Conservation (phyloP, 2,329 filamentous ascomycete genomes). For the Paradendryphiella salina region DNA sequence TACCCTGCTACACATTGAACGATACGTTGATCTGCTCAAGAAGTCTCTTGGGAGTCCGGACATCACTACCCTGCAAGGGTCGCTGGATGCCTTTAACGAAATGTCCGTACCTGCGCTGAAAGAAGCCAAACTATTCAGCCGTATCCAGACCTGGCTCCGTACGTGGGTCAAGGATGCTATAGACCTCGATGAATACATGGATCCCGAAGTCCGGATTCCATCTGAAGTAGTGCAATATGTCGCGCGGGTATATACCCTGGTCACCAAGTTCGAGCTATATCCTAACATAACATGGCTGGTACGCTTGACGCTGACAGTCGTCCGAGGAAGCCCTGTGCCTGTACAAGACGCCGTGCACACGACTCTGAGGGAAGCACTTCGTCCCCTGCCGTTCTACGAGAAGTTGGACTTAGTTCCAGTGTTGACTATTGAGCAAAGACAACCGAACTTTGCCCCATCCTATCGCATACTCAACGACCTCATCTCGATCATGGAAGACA, state of each 20-base stretch:
- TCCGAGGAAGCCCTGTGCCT: conserved; percentile 19
- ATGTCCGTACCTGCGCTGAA: conserved; percentile 23
- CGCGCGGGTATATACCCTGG: conserved; percentile 24
- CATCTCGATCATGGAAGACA: conserved; percentile 37
- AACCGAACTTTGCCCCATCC: conserved; percentile 14
- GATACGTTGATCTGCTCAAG: conserved; percentile 30
- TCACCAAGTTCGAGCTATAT: conserved; percentile 34
- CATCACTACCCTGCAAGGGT: conserved; percentile 14
- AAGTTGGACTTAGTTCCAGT: conserved; percentile 27
- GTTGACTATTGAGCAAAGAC: conserved; percentile 18
- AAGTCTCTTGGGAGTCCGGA: conserved; percentile 23
- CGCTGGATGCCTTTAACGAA: conserved; percentile 38
- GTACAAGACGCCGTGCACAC: conserved; percentile 14
- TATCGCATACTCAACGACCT: conserved; percentile 34
- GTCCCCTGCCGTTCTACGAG: conserved; percentile 18
- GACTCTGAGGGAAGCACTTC: conserved; percentile 24
- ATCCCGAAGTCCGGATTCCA: conserved; percentile 9
- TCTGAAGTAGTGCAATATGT: conserved; percentile 22
- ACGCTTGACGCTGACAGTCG: conserved; percentile 26
- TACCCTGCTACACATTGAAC: conserved; percentile 24
- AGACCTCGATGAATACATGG: conserved; percentile 26
- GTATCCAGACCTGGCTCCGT: conserved; percentile 24
- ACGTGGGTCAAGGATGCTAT: conserved; percentile 28
- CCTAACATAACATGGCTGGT: conserved; percentile 27
- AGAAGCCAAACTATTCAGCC: conserved; percentile 21